Conservation (phyloP, 2,329 filamentous ascomycete species). For the Ceratocystis lukuohia region DNA sequence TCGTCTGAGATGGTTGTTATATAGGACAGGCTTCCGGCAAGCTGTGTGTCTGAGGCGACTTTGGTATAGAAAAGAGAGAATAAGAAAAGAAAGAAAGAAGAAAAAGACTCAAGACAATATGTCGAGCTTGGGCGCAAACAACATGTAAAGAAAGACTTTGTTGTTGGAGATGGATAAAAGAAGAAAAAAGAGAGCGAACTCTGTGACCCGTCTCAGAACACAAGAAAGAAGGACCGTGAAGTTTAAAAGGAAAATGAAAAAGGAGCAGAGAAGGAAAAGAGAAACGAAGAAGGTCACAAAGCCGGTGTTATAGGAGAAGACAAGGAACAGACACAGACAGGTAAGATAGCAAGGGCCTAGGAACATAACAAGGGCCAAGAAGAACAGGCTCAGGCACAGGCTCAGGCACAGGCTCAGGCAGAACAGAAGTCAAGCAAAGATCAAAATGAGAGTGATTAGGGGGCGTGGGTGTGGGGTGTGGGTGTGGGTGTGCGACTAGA, state of each 20-base stretch:
- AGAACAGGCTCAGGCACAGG: neutral
- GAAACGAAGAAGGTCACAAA: slow-evolving; percentile 9
- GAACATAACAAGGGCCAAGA: neutral
- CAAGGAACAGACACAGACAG: neutral
- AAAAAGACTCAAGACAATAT: slow-evolving; percentile 4
- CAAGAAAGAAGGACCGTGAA: neutral
- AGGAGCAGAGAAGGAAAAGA: neutral
- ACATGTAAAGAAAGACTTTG: neutral
- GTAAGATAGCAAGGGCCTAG: neutral
- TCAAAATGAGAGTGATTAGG: no score
- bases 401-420: neutral
- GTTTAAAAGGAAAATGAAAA: neutral
- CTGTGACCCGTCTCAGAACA: neutral
- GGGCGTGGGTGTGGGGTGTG: no score
- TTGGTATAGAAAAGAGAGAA: slow-evolving; percentile 3
- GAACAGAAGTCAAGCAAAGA: no score
- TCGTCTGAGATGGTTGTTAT: slow-evolving; percentile 7
- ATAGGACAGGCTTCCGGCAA: neutral
- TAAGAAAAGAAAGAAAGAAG: slow-evolving; percentile 13
- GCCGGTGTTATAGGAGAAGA: slow-evolving; percentile 7
- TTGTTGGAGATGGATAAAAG: slow-evolving; percentile 2
- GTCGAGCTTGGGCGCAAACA: neutral
- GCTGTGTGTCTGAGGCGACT: slow-evolving; percentile 8
- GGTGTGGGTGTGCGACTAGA: no score
- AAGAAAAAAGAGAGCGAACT: neutral